Evolutionary conservation across 371 early-diverging fungal species (phyloP).

Genomic region (Globomyces sp.): DNA sequence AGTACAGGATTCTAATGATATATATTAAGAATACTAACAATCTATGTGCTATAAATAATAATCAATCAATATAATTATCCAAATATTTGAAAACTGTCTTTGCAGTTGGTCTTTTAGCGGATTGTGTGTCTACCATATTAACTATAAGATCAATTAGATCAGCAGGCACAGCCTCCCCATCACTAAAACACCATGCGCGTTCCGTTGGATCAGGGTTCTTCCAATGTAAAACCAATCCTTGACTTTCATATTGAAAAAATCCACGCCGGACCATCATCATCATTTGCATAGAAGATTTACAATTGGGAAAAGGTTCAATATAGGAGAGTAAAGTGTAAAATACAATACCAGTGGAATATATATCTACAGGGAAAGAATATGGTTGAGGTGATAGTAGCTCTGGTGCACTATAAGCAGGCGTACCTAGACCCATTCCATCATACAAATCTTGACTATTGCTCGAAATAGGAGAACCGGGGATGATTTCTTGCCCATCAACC

Average conservation of each 20-base stretch:
- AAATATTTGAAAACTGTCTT: not conserved
- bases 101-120: conserved; percentile 37
- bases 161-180: conserved; percentile 40
- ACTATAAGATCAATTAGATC: conserved; percentile 34
- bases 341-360: conserved; percentile 77
- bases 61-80: not conserved
- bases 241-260: conserved; percentile 46
- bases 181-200: conserved; percentile 39
- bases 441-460: conserved; percentile 42
- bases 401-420: conserved; percentile 72
- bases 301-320: conserved; percentile 59
- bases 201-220: conserved; percentile 17
- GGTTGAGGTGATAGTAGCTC: conserved; percentile 34
- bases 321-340: conserved; percentile 72
- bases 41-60: too few species aligned
- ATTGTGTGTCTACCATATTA: conserved; percentile 35
- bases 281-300: conserved; percentile 39
- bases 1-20: too few species aligned
- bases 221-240: conserved; percentile 23
- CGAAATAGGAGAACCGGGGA: conserved; percentile 31
- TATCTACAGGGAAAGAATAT: conserved; percentile 61
- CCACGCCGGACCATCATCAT: conserved; percentile 41
- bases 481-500: not conserved
- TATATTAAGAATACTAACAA: too few species aligned
- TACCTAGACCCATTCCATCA: conserved; percentile 67